Percentiles rank a stretch among this genome's conserved stretches.
Evolutionary conservation across 108 stramenopile species (phyloP).

Genomic region (Nitzschia sp.): DNA sequence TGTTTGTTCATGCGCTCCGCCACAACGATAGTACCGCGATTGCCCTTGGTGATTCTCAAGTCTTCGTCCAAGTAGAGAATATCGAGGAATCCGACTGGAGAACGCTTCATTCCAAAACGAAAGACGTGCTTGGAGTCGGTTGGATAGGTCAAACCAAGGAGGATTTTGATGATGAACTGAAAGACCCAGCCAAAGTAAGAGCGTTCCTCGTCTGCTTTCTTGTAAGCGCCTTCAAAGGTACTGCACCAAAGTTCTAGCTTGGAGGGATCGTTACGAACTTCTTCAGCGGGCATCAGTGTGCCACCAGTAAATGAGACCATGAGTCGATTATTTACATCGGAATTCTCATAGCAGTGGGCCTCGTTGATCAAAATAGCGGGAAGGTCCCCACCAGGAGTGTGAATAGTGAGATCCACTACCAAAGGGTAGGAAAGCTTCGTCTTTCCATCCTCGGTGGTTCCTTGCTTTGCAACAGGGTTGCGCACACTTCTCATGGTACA

Average conservation of each 20-base stretch:
- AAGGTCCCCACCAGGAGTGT: conserved; percentile 35
- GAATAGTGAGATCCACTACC: conserved; percentile 30
- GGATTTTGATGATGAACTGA: conserved; percentile 39
- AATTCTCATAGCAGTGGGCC: conserved; percentile 29
- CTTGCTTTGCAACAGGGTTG: conserved; percentile 26
- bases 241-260: conserved; percentile 35
- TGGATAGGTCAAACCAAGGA: conserved; percentile 47
- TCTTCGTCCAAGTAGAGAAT: conserved; percentile 63
- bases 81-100: conserved; percentile 48
- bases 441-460: conserved; percentile 1
- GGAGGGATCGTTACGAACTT: conserved; percentile 2
- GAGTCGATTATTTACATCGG: conserved; percentile 27
- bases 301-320: conserved; percentile 42
- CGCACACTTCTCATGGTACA: conserved; percentile 40
- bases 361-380: conserved; percentile 36
- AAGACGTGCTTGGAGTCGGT: conserved; percentile 13
- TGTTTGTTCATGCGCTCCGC: conserved; percentile 32
- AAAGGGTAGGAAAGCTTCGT: conserved; percentile 35
- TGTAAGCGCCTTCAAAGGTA: conserved; percentile 33
- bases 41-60: conserved; percentile 57
- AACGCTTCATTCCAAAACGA: conserved; percentile 45
- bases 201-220: conserved; percentile 35
- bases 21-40: conserved; percentile 54
- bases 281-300: conserved; percentile 29
- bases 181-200: conserved; percentile 26